Conservation (phyloP, 2,329 filamentous ascomycete species). For the Ophiocordyceps polyrhachis-furcata region DNA sequence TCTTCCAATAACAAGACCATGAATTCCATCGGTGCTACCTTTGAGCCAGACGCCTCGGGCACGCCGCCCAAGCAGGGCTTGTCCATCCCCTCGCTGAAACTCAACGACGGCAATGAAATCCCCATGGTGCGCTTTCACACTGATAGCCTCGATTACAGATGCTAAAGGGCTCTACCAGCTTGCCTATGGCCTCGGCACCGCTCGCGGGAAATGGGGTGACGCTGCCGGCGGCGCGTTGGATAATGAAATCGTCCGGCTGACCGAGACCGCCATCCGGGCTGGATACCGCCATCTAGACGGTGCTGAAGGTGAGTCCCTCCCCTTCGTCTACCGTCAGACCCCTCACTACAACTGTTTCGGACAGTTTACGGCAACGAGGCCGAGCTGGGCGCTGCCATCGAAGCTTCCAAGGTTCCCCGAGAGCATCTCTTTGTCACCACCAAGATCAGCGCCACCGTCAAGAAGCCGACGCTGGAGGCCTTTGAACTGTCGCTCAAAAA, state of each 20-base stretch:
- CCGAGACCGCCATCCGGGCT: conserved; percentile 45
- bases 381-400: conserved; percentile 55
- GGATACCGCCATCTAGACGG: conserved; percentile 59
- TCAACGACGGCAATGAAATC: conserved; percentile 57
- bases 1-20: conserved; percentile 9
- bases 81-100: conserved; percentile 39
- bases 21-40: conserved; percentile 22
- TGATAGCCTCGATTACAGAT: too few relatives aligned
- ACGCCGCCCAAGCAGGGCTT: conserved; percentile 19
- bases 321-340: neutral
- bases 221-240: conserved; percentile 29
- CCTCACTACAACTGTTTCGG: neutral
- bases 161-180: conserved; percentile 24
- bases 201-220: conserved; percentile 28
- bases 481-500: conserved; percentile 42
- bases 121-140: conserved; percentile 34
- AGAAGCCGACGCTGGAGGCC: conserved; percentile 25
- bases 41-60: conserved; percentile 20
- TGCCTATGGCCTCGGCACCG: conserved; percentile 55
- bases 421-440: conserved; percentile 51
- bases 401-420: conserved; percentile 43
- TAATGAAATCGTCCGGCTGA: conserved; percentile 26
- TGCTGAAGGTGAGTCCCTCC: conserved; percentile 37
- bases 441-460: conserved; percentile 27
- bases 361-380: conserved; percentile 46